Evolutionary conservation across 2,329 filamentous ascomycete genomes (phyloP), one percentile per base, ranked within the genome.

Genomic region (Fusarium annulatum): DNA sequence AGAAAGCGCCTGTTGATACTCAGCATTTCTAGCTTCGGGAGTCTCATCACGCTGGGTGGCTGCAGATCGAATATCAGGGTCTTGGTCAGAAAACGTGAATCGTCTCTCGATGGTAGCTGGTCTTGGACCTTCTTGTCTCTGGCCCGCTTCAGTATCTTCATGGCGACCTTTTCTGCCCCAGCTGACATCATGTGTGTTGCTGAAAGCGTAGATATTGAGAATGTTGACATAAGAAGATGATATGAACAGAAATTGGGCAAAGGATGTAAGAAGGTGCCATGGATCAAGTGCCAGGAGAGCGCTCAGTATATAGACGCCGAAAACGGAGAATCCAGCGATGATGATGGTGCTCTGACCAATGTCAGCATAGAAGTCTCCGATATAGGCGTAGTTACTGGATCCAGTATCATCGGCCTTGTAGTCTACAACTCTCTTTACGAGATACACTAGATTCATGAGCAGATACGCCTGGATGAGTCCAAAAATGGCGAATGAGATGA

Each of bases 401-500:
- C 64, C 60, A 30, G 52, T 67, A 7, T 67, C 52, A 8, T 66
- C 64, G 1, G 53, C 30, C 5, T 38, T 41, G 4, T 45, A 67
- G 1, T n/a, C n/a, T n/a, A n/a, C n/a, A n/a, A n/a, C n/a, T n/a
- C n/a, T n/a, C n/a, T n/a, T n/a, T n/a, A n/a, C n/a, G n/a, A n/a
- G n/a, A n/a, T n/a, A n/a, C n/a, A n/a, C n/a, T n/a, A n/a, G 7
- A 3, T 67, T 64, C n/a, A 64, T 59, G 5, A 67, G 42, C 4
- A 69, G 33, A 7, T 73, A 73, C 0, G 48, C 55, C 19, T 71
- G 64, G 2, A 71, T 62, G 0, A 68, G 28, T 2, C 64, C 67
- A 4, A 73, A 73, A 7, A 65, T 53, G 3, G 53, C 43, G 23
- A 73, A 72, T 4, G 66, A 73, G 2, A 70, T n/a, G 18, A 51